Evolutionary conservation across 345 rosid genomes (phyloP), one percentile per base, ranked within the genome.

Genomic region (Draba incana): DNA sequence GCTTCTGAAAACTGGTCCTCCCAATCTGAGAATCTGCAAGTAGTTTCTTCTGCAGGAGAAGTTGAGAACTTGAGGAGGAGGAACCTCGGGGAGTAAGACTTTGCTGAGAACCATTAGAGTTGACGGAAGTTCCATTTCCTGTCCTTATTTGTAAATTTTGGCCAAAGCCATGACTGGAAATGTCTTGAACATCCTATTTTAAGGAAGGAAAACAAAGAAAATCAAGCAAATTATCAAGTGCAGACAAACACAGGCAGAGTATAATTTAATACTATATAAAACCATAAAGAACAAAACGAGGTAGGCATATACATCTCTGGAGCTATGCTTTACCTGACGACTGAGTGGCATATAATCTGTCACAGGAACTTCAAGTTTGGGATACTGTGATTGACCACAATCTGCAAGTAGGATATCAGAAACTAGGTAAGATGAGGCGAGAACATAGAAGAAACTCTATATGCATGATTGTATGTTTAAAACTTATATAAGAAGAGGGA

Each of bases 1-100:
- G 92, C 77, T 86, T 90, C 67, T 84, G 97, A 79, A 91, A 88
- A 82, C 95, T 88, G 75, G 92, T 84, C 77, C 95, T 81, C 75
- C 92, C 95, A 47, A 82, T 82, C 76, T 83, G 80, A 48, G 97
- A 84, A 61, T 91, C 95, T 11, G 89, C 82, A 62, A 82, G 81
- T 14, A 84, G 59, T 80, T 88, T 88, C 78, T 88, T 80, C 71
- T 88, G 97, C 5, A 31, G 35, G 41, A 79, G 64, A 31, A 88
- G 81, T 51, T 83, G 87, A 15, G 66, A 62, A 20, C 20, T 20
- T 20, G 20, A 20, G 20, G 20, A 20, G 20, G 20, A 20, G 20
- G 20, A 20, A 68, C 81, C 78, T 8, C 86, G 80, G 39, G 81
- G 62, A 10, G 71, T 64, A 63, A 58, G 79, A 74, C 79, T 52